A percentile compares a stretch with the other conserved stretches of the same genome.
Evolutionary conservation across 805 yeast species (phyloP).

Genomic region (Ascoidea tarda): DNA sequence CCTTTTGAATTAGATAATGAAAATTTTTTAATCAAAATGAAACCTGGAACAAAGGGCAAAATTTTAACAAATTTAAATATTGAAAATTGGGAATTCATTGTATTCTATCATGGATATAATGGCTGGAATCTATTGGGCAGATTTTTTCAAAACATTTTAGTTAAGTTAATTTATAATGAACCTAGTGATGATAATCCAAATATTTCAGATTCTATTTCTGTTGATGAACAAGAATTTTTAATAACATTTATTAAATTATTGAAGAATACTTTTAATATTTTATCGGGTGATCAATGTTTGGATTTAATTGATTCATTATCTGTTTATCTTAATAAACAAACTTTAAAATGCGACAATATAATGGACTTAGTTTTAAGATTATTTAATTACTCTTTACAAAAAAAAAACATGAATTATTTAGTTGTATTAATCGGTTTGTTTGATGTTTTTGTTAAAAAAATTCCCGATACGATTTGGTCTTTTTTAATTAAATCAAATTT

Average conservation of each 20-base stretch:
- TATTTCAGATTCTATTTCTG: slow-evolving; percentile 33
- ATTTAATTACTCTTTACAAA: slow-evolving; percentile 2
- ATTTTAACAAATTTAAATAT: slow-evolving; percentile 36
- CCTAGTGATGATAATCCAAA: slow-evolving; percentile 64
- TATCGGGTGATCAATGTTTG: slow-evolving; percentile 25
- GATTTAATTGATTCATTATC: slow-evolving; percentile 32
- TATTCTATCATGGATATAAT: background rate
- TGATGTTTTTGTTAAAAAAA: slow-evolving; percentile 44
- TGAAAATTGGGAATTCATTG: slow-evolving; percentile 2
- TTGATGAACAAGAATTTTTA: slow-evolving; percentile 32
- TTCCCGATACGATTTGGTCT: slow-evolving; percentile 67
- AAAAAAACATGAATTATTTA: slow-evolving; percentile 1
- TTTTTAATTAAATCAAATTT: slow-evolving; percentile 55
- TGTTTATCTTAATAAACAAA: slow-evolving; percentile 2
- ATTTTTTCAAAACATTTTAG: slow-evolving; percentile 35
- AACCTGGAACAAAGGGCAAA: slow-evolving; percentile 56
- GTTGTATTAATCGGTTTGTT: slow-evolving; percentile 5
- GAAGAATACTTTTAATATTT: slow-evolving; percentile 19
- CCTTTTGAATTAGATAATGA: slow-evolving; percentile 35
- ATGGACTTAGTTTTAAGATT: slow-evolving; percentile 7
- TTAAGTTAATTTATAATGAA: slow-evolving; percentile 65
- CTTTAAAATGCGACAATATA: slow-evolving; percentile 10
- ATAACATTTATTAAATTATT: slow-evolving; percentile 17
- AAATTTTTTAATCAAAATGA: slow-evolving; percentile 27
- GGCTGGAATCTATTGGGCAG: slow-evolving; percentile 2